Evolutionary conservation across 2,329 filamentous ascomycete genomes (phyloP), one percentile per base, ranked within the genome.

Genomic region (Zasmidium cellare): DNA sequence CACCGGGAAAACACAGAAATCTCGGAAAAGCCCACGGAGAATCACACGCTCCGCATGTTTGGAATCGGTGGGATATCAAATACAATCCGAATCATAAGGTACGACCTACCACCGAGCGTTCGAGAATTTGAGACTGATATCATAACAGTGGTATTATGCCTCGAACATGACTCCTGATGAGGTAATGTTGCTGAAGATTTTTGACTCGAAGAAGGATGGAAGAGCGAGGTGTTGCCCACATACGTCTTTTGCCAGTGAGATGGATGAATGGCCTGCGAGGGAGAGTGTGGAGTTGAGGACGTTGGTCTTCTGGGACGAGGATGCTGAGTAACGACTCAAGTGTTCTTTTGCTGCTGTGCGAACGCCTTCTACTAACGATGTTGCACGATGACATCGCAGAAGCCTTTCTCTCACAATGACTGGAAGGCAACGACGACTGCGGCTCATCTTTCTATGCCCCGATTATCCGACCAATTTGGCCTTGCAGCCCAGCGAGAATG

Each of bases 101-200:
- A 25, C 28, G 16, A n/a, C n/a, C n/a, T n/a, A n/a, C n/a, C n/a
- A n/a, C n/a, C n/a, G n/a, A n/a, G n/a, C n/a, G n/a, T n/a, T n/a
- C n/a, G n/a, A n/a, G n/a, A n/a, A n/a, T n/a, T n/a, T n/a, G n/a
- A n/a, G 35, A 28, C n/a, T 41, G 35, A 41, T 81, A 2, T 70
- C 68, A 9, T 85, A 87, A 68, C 75, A 76, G 60, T 85, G 84
- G 65, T 87, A 81, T 65, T 87, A 87, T 66, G 74, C 81, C 63
- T 85, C 84, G 69, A 84, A 86, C 64, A 86, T 87, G 84, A 82
- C 77, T n/a, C 77, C 77, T 7, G 75, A 80, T 3, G 78, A 87
- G 71, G 80, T 83, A 3, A 74, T 83, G 3, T 65, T 87, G 48
- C 83, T 87, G 71, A 87, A 87, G 70, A 85, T 82, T 65, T 87